Evolutionary conservation across 1,284 basidiomycete species (phyloP), one percentile per base, ranked within the genome.

Genomic region (Trametes sp.): DNA sequence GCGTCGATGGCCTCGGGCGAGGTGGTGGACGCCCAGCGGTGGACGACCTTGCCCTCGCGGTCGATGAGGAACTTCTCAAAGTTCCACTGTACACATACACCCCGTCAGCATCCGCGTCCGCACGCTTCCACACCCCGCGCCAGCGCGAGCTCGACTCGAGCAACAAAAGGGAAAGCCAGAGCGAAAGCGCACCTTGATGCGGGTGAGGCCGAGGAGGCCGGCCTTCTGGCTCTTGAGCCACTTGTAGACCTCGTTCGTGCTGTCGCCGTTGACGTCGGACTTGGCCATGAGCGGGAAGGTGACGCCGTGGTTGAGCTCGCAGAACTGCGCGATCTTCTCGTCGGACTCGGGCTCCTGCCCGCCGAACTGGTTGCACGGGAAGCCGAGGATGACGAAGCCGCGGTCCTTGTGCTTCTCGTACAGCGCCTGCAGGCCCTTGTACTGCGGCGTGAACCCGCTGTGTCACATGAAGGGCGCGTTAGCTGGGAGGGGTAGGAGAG

Each of bases 341-440:
- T 95, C 92, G 23, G 83, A 79, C 24, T 84, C 88, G 1, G 93
- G 93, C 72, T 95, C 93, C 77, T 94, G 91, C 1, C 85, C 84
- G 62, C 85, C 88, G 68, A 92, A 92, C 89, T 92, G 95, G 76
- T 97, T 96, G 81, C 89, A 96, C 33, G 95, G 95, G 82, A 96
- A 96, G 2, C 95, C 95, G 61, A 97, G 82, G 69, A 96, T 86
- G 62, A 89, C 81, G 57, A 97, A 83, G 19, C 83, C 92, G 63
- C 85, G 81, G 60, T 90, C 88, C 69, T 90, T 89, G 81, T 95
- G 90, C 76, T 95, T 94, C 69, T 95, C 87, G 76, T 96, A 87
- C 36, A 98, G 78, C 8, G 80, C 81, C 78, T 98, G 93, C 23
- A 98, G 84, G 66, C 93, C 93, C 74, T 87, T 90, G 79, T 96